Percentiles rank a stretch among this genome's conserved stretches.
phyloP scores from a whole-genome alignment of 164 flowering plant species.

The Dillenia turbinata region DNA sequence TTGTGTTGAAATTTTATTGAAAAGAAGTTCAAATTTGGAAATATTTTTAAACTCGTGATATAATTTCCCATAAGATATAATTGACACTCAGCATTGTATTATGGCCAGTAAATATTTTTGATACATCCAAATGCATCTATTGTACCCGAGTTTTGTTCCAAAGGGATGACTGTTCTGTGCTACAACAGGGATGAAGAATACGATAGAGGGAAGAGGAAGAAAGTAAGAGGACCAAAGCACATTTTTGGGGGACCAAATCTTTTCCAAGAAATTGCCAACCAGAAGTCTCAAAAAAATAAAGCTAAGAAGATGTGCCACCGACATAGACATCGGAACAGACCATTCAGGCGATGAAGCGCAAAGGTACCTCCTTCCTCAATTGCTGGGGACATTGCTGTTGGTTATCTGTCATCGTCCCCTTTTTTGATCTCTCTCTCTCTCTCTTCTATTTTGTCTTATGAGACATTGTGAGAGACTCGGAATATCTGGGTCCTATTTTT shows the following conservation, averaged over 20 bases:
- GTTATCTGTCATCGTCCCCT: too few species aligned
- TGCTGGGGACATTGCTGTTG: too few species aligned
- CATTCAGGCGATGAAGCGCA: constrained; percentile 55
- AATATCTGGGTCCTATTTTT: too few species aligned
- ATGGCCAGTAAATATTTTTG: background rate
- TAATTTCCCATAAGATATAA: background rate
- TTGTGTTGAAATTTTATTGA: too few species aligned
- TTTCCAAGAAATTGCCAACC: constrained; percentile 65
- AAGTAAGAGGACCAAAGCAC: constrained; percentile 36
- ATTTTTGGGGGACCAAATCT: constrained; percentile 57
- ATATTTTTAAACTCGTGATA: too few species aligned
- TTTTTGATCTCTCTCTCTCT: too few species aligned
- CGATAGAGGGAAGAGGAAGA: constrained; percentile 84
- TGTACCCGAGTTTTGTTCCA: background rate
- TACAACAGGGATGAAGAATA: constrained; percentile 80
- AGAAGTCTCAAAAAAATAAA: constrained; percentile 39
- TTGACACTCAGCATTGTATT: background rate
- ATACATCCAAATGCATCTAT: background rate
- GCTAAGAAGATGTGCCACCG: constrained; percentile 24
- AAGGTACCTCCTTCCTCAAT: too few species aligned
- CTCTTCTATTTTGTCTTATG: too few species aligned
- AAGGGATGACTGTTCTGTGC: too few species aligned
- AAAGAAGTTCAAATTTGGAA: too few species aligned
- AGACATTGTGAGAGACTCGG: too few species aligned
- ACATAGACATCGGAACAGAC: constrained; percentile 39